Percentiles rank a stretch among this genome's conserved stretches.
Conservation (phyloP, 768 basidiomycete genomes). For the Termitomyces sp. region DNA sequence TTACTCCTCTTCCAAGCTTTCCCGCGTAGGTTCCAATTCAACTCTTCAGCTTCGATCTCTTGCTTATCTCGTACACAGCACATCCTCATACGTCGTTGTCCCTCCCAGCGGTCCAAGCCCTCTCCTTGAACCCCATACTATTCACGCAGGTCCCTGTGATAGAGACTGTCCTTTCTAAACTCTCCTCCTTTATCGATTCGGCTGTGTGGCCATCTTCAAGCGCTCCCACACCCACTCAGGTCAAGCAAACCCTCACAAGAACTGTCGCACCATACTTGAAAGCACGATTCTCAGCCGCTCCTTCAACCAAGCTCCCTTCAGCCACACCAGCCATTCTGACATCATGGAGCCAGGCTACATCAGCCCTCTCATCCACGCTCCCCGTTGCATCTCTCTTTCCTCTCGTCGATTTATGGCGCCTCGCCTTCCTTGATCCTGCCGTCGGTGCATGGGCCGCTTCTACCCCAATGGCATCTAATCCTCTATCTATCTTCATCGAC, state of each 20-base stretch:
- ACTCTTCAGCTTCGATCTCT: neutral
- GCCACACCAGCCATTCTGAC: constrained; percentile 39
- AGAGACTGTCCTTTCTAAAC: constrained; percentile 60
- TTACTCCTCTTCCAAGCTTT: constrained; percentile 73
- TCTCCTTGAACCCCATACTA: constrained; percentile 74
- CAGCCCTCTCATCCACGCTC: constrained; percentile 42
- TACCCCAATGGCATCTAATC: constrained; percentile 34
- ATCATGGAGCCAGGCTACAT: constrained; percentile 49
- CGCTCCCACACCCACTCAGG: constrained; percentile 31
- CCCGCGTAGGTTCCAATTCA: constrained; percentile 57
- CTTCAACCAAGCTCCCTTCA: constrained; percentile 22
- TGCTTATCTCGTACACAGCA: constrained; percentile 39
- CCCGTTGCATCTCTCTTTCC: constrained; percentile 68
- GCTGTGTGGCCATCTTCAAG: constrained; percentile 34
- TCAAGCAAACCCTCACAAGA: constrained; percentile 48
- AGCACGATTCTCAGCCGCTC: constrained; percentile 43
- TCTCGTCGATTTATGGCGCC: constrained; percentile 78
- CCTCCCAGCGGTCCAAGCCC: constrained; percentile 56
- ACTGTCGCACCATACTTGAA: constrained; percentile 66
- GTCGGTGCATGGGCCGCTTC: constrained; percentile 52
- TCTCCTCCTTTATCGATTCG: constrained; percentile 60
- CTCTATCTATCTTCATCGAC: constrained; percentile 44
- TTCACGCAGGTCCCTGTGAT: constrained; percentile 71
- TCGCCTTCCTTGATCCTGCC: constrained; percentile 66
- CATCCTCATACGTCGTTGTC: constrained; percentile 69